Conservation (phyloP, 495 filamentous ascomycete genomes). For the Hypoxylon perforatum region DNA sequence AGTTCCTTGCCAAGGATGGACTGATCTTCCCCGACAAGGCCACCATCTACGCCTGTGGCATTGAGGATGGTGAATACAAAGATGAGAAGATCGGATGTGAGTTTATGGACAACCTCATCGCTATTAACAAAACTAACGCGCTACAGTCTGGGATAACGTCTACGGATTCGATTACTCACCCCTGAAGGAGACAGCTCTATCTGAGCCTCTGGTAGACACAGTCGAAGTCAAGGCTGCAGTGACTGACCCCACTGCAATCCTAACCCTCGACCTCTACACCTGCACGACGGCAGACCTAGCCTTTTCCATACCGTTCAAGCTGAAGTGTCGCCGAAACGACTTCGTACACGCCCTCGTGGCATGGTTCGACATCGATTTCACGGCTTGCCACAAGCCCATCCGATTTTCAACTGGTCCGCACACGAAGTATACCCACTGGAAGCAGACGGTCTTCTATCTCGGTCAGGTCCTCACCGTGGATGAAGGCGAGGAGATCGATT, state of each 20-base stretch:
- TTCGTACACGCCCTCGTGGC: slow-evolving; percentile 95
- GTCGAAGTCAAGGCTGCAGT: slow-evolving; percentile 79
- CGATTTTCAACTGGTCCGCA: slow-evolving; percentile 88
- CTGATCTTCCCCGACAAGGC: slow-evolving; percentile 93
- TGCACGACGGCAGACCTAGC: slow-evolving; percentile 72
- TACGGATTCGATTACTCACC: slow-evolving; percentile 83
- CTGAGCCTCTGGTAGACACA: slow-evolving; percentile 77
- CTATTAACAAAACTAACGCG: too few relatives aligned
- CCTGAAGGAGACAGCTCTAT: slow-evolving; percentile 74
- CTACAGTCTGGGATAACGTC: slow-evolving; percentile 80
- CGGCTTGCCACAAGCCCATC: slow-evolving; percentile 89
- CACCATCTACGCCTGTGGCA: slow-evolving; percentile 85
- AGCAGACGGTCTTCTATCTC: slow-evolving; percentile 93
- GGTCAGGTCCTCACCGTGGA: slow-evolving; percentile 86
- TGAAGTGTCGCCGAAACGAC: slow-evolving; percentile 81
- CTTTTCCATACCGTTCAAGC: slow-evolving; percentile 72
- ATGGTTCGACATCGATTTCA: slow-evolving; percentile 99
- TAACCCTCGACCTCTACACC: slow-evolving; percentile 79
- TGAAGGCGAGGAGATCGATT: slow-evolving; percentile 76
- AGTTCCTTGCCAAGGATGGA: slow-evolving; percentile 78
- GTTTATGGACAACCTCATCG: too few relatives aligned
- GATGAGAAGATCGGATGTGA: slow-evolving; percentile 75
- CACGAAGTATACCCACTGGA: slow-evolving; percentile 94
- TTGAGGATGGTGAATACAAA: slow-evolving; percentile 86
- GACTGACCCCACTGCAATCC: slow-evolving; percentile 74